Percentiles rank a stretch among this genome's conserved stretches.
Conservation (phyloP, 257 asterid genomes). For the Mentha longifolia region DNA sequence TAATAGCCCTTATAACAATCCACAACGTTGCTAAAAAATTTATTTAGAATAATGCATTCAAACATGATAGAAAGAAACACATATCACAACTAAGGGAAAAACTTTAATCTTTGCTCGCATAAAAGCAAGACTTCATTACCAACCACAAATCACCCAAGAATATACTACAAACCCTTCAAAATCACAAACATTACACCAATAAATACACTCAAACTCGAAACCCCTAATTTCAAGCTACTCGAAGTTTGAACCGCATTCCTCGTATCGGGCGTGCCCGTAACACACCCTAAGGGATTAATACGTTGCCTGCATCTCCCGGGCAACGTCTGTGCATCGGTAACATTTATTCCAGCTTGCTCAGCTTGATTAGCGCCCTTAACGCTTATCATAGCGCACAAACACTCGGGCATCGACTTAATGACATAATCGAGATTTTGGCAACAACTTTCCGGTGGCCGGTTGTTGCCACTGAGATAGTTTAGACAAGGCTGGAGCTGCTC, state of each 20-base stretch:
- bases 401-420: slow-evolving; percentile 69
- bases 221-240: neutral
- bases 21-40: neutral
- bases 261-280: slow-evolving; percentile 61
- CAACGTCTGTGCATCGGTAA: slow-evolving; percentile 64
- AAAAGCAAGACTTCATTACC: slow-evolving; percentile 3
- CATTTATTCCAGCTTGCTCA: slow-evolving; percentile 63
- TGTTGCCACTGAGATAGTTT: slow-evolving; percentile 54
- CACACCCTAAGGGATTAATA: slow-evolving; percentile 80
- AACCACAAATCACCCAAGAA: neutral
- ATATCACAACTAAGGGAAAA: neutral
- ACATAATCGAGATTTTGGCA: slow-evolving; percentile 61
- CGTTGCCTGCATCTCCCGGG: slow-evolving; percentile 84
- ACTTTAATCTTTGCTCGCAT: neutral
- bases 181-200: slow-evolving; percentile 17
- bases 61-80: neutral
- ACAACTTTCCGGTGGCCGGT: slow-evolving; percentile 66
- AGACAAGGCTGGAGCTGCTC: slow-evolving; percentile 68
- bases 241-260: slow-evolving; percentile 32
- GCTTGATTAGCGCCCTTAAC: slow-evolving; percentile 71
- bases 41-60: neutral
- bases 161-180: slow-evolving; percentile 23
- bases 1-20: no score
- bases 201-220: slow-evolving; percentile 15
- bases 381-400: slow-evolving; percentile 71